Percentiles rank a stretch among this genome's conserved stretches.
Conservation (phyloP, 2,329 filamentous ascomycete species). For the Daldinia sp. region DNA sequence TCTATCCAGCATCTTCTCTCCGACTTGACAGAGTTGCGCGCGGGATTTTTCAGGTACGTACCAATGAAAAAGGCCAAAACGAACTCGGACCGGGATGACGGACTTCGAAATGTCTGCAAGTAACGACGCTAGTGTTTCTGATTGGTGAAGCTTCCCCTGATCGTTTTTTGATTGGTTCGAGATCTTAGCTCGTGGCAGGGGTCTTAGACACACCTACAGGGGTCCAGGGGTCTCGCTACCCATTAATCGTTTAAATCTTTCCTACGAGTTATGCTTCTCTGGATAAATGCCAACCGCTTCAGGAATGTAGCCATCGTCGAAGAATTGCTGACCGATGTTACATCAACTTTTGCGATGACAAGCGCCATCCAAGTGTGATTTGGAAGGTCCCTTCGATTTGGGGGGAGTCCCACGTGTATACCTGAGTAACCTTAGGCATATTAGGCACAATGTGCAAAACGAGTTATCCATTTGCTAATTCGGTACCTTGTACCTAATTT, state of each 20-base stretch:
- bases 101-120: conserved; percentile 38
- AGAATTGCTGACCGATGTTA: background rate
- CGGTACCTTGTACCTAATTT: background rate
- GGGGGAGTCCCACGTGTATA: background rate
- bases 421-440: background rate
- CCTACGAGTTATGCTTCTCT: background rate
- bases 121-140: conserved; percentile 51
- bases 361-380: background rate
- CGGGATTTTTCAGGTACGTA: conserved; percentile 8
- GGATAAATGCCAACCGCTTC: conserved; percentile 4
- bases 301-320: background rate
- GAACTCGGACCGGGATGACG: conserved; percentile 31
- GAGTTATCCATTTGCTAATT: background rate
- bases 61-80: conserved; percentile 1
- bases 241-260: conserved; percentile 19
- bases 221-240: background rate
- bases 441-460: background rate
- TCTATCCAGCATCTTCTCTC: background rate
- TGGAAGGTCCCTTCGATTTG: background rate
- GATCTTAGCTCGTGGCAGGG: conserved; percentile 21
- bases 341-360: background rate
- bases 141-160: conserved; percentile 39
- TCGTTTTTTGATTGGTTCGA: conserved; percentile 43
- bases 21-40: background rate
- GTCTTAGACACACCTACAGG: conserved; percentile 15